Conservation (phyloP, 495 filamentous ascomycete genomes). For the Penicillium canescens region DNA sequence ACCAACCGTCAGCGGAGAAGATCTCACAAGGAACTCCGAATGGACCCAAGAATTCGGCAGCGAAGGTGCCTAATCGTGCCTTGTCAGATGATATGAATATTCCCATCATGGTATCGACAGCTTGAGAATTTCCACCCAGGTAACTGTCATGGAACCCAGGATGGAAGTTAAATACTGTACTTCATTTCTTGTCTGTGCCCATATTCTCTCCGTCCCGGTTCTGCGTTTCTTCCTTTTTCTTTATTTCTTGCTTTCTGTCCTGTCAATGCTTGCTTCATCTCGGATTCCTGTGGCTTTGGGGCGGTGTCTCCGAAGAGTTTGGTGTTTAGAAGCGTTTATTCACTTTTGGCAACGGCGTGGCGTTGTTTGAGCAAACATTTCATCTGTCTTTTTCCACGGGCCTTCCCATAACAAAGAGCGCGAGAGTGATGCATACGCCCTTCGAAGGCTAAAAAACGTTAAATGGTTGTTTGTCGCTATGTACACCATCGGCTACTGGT, state of each 20-base stretch:
- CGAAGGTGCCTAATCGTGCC: slow-evolving; percentile 63
- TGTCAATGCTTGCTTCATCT: slow-evolving; percentile 3
- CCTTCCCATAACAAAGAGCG: slow-evolving; percentile 10
- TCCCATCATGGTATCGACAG: background rate
- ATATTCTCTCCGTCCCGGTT: background rate
- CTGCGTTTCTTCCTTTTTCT: background rate
- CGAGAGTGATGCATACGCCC: slow-evolving; percentile 4
- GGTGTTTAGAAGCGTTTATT: slow-evolving; percentile 37
- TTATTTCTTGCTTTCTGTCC: background rate
- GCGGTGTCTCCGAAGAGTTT: slow-evolving; percentile 1
- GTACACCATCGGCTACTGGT: too few species aligned
- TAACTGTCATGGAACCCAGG: background rate
- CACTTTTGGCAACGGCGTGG: slow-evolving; percentile 34
- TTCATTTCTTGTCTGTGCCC: background rate
- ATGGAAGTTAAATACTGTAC: background rate
- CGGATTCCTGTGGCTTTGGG: background rate
- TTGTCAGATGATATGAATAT: background rate
- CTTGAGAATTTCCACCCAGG: background rate
- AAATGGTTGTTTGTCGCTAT: too few species aligned
- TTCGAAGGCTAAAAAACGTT: background rate
- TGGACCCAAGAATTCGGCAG: slow-evolving; percentile 98
- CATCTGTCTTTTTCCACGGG: slow-evolving; percentile 17
- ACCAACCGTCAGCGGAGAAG: slow-evolving; percentile 85
- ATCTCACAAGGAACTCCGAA: slow-evolving; percentile 80
- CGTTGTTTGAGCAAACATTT: slow-evolving; percentile 34